Conservation (phyloP, 176 grass and related monocot genomes). For the Otatea glauca region DNA sequence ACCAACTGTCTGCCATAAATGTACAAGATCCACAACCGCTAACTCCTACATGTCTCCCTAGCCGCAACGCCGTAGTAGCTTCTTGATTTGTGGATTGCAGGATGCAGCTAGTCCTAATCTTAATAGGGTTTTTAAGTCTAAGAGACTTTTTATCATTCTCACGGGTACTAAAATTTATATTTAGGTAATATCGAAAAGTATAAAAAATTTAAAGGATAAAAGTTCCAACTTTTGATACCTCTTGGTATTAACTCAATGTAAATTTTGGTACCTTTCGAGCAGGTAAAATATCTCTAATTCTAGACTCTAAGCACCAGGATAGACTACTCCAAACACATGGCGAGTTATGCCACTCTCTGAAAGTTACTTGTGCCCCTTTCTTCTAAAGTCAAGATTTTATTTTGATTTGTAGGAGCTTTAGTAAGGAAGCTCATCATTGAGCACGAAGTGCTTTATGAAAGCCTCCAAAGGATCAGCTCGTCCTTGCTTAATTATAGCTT, state of each 20-base stretch:
- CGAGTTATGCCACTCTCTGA: not conserved
- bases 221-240: too few species aligned
- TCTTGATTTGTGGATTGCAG: not conserved
- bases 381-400: not conserved
- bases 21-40: not conserved
- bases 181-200: too few species aligned
- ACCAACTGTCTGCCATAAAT: not conserved
- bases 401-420: not conserved
- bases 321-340: not conserved
- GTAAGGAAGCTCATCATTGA: constrained; percentile 24
- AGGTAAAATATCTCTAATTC: not conserved
- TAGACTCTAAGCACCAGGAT: not conserved
- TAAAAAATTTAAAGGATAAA: too few species aligned
- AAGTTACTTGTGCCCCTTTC: not conserved
- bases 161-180: too few species aligned
- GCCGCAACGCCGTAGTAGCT: not conserved
- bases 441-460: constrained; percentile 1
- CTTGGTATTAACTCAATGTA: too few species aligned
- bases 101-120: not conserved
- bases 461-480: constrained; percentile 11
- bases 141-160: too few species aligned
- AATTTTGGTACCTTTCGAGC: too few species aligned
- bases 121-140: too few species aligned
- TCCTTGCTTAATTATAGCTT: not conserved
- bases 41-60: not conserved